Conservation (phyloP, 2,329 filamentous ascomycete species). For the Beauveria sp. region DNA sequence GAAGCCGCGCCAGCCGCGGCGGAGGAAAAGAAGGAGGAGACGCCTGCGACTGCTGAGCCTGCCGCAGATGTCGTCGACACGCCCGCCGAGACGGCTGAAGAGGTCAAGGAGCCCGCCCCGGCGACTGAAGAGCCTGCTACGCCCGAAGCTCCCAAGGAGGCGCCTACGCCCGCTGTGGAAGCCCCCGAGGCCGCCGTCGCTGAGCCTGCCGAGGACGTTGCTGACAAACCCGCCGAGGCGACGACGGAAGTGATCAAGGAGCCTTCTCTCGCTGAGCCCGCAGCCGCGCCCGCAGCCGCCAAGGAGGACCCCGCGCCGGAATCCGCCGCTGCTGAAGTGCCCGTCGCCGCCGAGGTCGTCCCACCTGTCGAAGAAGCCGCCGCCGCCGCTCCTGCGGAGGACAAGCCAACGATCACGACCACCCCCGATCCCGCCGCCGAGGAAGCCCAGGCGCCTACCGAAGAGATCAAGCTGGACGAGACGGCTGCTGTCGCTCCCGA, state of each 20-base stretch:
- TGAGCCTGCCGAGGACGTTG: slow-evolving; percentile 13
- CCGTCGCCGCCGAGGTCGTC: not conserved
- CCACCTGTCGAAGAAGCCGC: not conserved
- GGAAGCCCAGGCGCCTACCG: not conserved
- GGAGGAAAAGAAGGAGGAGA: not conserved
- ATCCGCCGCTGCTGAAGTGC: not conserved
- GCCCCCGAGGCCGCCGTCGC: slow-evolving; percentile 7
- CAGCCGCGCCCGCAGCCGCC: slow-evolving; percentile 1
- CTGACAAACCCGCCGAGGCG: slow-evolving; percentile 10
- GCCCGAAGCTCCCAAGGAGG: not conserved
- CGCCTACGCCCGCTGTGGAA: not conserved
- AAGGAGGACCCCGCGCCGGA: slow-evolving; percentile 1
- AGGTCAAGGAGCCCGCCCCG: not conserved
- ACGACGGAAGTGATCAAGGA: not conserved
- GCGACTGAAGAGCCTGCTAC: not conserved
- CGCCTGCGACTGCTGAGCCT: too few species aligned
- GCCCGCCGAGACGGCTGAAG: not conserved
- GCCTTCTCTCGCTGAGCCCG: slow-evolving; percentile 16
- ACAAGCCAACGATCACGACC: not conserved
- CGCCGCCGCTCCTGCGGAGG: slow-evolving; percentile 4
- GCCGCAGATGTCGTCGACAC: not conserved
- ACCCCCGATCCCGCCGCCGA: not conserved
- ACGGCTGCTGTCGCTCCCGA: slow-evolving; percentile 13
- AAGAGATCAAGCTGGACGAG: not conserved
- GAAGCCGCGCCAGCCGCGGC: not conserved